Evolutionary conservation across 2,329 filamentous ascomycete species (phyloP), one percentile per base, ranked within the genome.

Genomic region (Davidsoniella virescens): DNA sequence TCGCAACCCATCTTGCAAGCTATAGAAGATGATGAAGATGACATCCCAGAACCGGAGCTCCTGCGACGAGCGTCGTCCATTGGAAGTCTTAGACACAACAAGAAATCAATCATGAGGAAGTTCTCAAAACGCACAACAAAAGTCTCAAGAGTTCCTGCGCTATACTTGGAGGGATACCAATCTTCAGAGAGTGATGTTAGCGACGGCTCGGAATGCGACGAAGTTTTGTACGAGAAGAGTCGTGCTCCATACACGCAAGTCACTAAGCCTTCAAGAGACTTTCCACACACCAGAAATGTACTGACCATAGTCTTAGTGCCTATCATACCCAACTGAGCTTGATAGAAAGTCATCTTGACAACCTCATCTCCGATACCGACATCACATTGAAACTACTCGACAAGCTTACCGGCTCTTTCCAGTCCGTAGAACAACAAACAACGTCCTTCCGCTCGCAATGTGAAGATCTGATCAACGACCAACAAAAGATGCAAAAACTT

Each of bases 401-500:
- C 14, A 79, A 76, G 0, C 72, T 98, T 14, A 88, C 88, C 12
- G 77, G 82, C 58, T 90, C 88, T 4, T 98, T 98, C 67, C 80
- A 82, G 57, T 72, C 82, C 0, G 90, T 98, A 45, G 87, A 95
- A 59, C 71, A 76, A 8, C 90, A 96, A 66, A 98, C 92, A 0
- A 85, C 83, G n/a, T 82, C 84, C 12, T 96, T 98, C 67, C 85
- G 88, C 62, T 78, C 82, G 44, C 87, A 94, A 64, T 98, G 92
- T 65, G 87, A 95, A 61, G 84, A 86, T 51, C 72, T 98, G 2
- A 68, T 96, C 26, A 71, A 76, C 1, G 88, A 94, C 58, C 87
- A 96, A 65, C 78, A 75, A 58, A 78, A 84, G 20, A 72, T 95
- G 39, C 80, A 85, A 54, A 75, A 73, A 56, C 73, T 98, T 40